Evolutionary conservation across 2,329 filamentous ascomycete species (phyloP), one percentile per base, ranked within the genome.

Genomic region (Fusarium hainanense): DNA sequence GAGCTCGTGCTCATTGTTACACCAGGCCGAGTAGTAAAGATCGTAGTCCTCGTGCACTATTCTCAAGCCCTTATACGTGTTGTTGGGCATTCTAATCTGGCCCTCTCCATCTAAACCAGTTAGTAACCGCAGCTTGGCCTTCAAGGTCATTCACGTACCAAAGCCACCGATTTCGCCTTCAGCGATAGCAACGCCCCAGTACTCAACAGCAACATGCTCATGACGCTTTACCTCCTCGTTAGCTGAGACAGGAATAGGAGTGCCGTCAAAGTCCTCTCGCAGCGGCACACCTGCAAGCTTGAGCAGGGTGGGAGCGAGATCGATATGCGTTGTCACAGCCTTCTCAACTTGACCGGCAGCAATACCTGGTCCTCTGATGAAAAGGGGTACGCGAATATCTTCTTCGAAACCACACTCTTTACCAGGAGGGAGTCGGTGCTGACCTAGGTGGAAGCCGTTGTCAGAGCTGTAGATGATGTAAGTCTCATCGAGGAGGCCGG

Each of bases 21-120:
- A 92, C 89, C 90, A 92, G 0, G 91, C 88, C 0, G 88, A 85
- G 71, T 92, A 92, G 65, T 89, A 88, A 7, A 92, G 75, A 71
- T 85, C 87, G 72, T 91, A 92, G 7, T 79, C 77, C 4, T 83
- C 75, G 1, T 83, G 79, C 6, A 88, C 80, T 8, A 90, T 77
- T n/a, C 88, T 83, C 21, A 89, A 70, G 0, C 82, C 84, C 77
- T 90, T 90, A 80, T 90, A 90, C 0, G 88, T 90, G 68, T 90
- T 89, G 62, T 83, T 83, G 4, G 55, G 44, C 6, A 73, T 55
- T 0, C 41, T 20, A 5, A 47, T 40, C 32, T 46, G 67, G 5
- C 73, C 73, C 18, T 71, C 56, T 11, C 71, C 73, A 43, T 75
- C 72, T 74, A 21, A 8, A 41, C 11, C 16, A 28, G 21, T 74